Base-by-base conservation (phyloP, 2,329 filamentous ascomycete genomes). In the Talaromyces marneffei region DNA sequence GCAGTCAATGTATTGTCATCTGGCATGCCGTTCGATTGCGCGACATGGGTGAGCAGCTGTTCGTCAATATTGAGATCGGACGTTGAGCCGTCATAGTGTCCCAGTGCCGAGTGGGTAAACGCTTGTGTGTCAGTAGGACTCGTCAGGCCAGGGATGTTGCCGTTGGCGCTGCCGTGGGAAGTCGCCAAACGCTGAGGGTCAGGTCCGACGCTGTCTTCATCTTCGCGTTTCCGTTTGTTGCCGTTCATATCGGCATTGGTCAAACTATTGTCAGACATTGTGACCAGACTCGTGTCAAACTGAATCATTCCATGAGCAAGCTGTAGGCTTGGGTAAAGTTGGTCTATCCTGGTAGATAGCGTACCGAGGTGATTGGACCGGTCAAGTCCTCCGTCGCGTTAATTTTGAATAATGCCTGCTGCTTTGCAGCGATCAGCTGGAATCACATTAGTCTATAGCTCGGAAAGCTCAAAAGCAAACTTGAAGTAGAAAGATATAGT, bases 1-100 rank as follows among this genome's bases (percentile, higher is more conserved):
- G 78, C 78, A 23, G 78, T 79, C 58, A 79, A 71, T 27, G 76
- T 71, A 62, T 74, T 79, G 58, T 80, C 77, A 64, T 78, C 76
- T 2, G 78, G 74, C 46, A 81, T 75, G 60, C 82, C 82, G 65
- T 84, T 85, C 64, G 83, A 82, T 53, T 79, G 77, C 9, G 78
- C 78, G 40, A 80, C 75, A 65, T 80, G 78, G 57, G 81, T 78
- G 42, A 82, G 71, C 31, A 79, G 76, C 57, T 78, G 77, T 64
- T 77, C 76, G 59, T 78, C 77, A 60, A 77, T 79, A 48, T 69
- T 68, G 39, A 78, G 67, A 53, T 76, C 74, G 4, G 69, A 70
- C n/a, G 70, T 67, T 31, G 69, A 67, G 18, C 65, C 57, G 59
- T 77, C 74, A 59, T 76, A 77, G 64, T 71, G 68, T n/a, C 65